Conservation (phyloP, 106 monocot genomes). For the Chionographis japonica region DNA sequence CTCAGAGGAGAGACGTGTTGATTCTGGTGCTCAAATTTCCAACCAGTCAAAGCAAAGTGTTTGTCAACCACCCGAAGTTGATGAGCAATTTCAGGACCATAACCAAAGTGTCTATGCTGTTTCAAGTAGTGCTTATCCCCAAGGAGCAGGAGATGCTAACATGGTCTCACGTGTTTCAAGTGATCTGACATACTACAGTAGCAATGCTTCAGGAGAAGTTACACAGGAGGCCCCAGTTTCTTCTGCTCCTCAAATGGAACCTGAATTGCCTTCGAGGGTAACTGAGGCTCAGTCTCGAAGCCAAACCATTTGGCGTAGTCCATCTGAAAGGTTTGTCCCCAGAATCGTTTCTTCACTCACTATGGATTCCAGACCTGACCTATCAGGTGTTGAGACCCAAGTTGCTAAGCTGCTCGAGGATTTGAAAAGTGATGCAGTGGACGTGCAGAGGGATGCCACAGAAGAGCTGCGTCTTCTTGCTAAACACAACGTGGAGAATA, state of each 20-base stretch:
- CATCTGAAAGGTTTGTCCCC: conserved; percentile 50
- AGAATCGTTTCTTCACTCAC: conserved; percentile 52
- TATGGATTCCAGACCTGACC: conserved; percentile 50
- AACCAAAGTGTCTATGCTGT: conserved; percentile 26
- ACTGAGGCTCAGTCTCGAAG: conserved; percentile 43
- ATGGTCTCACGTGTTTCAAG: conserved; percentile 19
- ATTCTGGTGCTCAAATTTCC: conserved; percentile 24
- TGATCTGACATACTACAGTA: conserved; percentile 31
- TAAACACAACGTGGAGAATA: conserved; percentile 78
- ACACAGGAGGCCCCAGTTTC: conserved; percentile 16
- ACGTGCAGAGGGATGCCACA: conserved; percentile 57
- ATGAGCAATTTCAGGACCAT: conserved; percentile 29
- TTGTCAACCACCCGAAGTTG: conserved; percentile 12
- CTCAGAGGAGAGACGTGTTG: conserved; percentile 19
- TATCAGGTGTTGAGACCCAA: conserved; percentile 50
- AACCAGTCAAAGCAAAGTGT: conserved; percentile 11
- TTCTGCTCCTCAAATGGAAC: conserved; percentile 27
- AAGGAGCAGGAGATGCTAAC: conserved; percentile 19
- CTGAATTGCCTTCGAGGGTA: conserved; percentile 27
- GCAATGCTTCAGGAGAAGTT: conserved; percentile 46
- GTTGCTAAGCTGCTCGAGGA: conserved; percentile 59
- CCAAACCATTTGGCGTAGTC: conserved; percentile 43
- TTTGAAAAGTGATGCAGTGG: conserved; percentile 57
- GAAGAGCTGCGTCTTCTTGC: conserved; percentile 64
- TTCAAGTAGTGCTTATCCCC: conserved; percentile 19